phyloP scores from a whole-genome alignment of 331 rosid species.

The Dryas integrifolia region DNA sequence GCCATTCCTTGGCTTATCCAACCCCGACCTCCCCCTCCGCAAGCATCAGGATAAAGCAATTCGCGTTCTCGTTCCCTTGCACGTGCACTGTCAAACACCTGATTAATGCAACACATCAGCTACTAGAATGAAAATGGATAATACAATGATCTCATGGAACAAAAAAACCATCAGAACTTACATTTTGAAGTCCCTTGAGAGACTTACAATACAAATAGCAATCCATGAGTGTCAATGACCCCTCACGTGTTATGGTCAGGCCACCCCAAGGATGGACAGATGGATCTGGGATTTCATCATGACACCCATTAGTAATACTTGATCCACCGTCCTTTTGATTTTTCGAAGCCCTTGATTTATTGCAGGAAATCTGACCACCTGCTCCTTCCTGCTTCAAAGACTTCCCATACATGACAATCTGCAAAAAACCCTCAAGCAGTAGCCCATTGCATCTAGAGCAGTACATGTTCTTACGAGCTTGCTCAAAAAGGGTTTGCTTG shows the following conservation, averaged over 20 bases:
- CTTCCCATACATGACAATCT: slow-evolving; percentile 91
- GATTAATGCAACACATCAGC: slow-evolving; percentile 36
- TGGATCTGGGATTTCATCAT: slow-evolving; percentile 86
- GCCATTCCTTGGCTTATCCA: slow-evolving; percentile 98
- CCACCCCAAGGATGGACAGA: slow-evolving; percentile 99
- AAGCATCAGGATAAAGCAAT: slow-evolving; percentile 97
- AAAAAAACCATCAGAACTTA: slow-evolving; percentile 35
- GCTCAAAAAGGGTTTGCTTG: slow-evolving; percentile 94
- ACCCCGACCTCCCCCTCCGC: slow-evolving; percentile 99
- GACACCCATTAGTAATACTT: slow-evolving; percentile 44
- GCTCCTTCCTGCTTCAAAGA: slow-evolving; percentile 81
- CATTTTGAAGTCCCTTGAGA: slow-evolving; percentile 80
- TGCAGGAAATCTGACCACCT: slow-evolving; percentile 47
- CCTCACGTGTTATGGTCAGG: slow-evolving; percentile 75
- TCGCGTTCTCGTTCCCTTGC: slow-evolving; percentile 98
- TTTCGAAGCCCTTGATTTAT: slow-evolving; percentile 45
- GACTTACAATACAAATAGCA: slow-evolving; percentile 83
- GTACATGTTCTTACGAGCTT: slow-evolving; percentile 98
- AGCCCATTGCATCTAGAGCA: slow-evolving; percentile 98
- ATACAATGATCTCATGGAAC: slow-evolving; percentile 13
- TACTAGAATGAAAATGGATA: slow-evolving; percentile 20
- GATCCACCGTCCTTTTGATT: slow-evolving; percentile 55
- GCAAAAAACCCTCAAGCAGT: slow-evolving; percentile 95
- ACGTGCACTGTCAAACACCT: slow-evolving; percentile 96
- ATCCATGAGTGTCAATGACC: slow-evolving; percentile 77